Evolutionary conservation across 768 basidiomycete genomes (phyloP), one percentile per base, ranked within the genome.

Genomic region (Lyophyllum semitale): DNA sequence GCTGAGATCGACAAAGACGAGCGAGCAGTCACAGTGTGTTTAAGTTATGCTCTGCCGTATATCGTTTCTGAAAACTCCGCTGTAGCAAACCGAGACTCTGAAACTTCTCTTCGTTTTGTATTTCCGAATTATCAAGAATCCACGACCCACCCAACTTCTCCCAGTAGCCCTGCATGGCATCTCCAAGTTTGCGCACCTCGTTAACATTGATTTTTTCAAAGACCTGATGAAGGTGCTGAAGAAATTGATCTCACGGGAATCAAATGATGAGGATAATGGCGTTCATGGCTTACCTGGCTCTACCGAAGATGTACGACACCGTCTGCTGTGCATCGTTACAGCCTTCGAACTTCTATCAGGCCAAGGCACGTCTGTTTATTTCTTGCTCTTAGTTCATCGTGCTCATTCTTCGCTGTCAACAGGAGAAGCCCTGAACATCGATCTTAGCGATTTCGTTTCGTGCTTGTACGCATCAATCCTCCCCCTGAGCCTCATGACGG

Each of bases 351-450:
- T 99, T 45, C 83, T 98, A 38, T 91, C 92, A 12, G 97, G 97
- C 25, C 97, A 99, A 85, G 97, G 96, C 85, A 55, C 58, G 73
- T 63, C 60, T 53, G 51, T 54, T 53, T 40, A 54, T 18, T 58
- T 55, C 27, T 26, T n/a, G 54, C 57, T 42, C 53, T 8, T 29
- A 33, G 17, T 53, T 47, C 26, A 35, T 33, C n/a, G n/a, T 44
- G 40, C 32, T 48, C 7, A 55, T 53, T 22, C 29, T 23, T 62
- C 53, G 53, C 42, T 62, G 48, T 49, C 52, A 57, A 53, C 67
- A 96, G 94, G 95, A 55, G 97, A 99, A 75, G 93, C 96, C n/a
- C 80, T 99, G 62, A 95, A 94, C 65, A 92, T 99, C 66, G 97
- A 98, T 78, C 81, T 98, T 51, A 80, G 77, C 64, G 96, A 95